Evolutionary conservation across 148 eudicot genomes (phyloP), one percentile per base, ranked within the genome.

Genomic region (Nyssa sinensis): DNA sequence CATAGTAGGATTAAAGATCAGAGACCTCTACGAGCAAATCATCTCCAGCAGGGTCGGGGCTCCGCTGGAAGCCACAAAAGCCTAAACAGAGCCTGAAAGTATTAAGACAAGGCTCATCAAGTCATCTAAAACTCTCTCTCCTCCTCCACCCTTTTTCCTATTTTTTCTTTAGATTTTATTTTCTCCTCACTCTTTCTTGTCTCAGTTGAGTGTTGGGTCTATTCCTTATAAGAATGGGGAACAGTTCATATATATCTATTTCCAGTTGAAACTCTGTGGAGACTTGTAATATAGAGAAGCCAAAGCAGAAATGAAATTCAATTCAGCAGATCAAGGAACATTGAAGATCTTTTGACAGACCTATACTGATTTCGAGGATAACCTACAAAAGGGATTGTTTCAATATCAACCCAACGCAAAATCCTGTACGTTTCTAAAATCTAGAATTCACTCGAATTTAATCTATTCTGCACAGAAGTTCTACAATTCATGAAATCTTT

Each of bases 21-120:
- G 99, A 82, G 99, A 93, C 81, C 86, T 95, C 60, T 95, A 77
- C n/a, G 99, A 95, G 88, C 99, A 95, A 82, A 59, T 95, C 10
- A 21, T 79, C 7, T 86, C 97, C 23, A 80, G 76, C 78, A 86
- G 72, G 81, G 78, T 83, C 25, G 81, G 81, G 33, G 78, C 87
- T 75, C 85, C 94, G 4, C 73, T 88, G 59, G 75, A 86, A 64
- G 90, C 99, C 60, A 78, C 94, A 28, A 92, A 90, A 80, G 94
- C 91, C 58, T 93, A 75, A 80, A 76, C 67, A 16, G 44, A 31
- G 30, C 16, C 21, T 57, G 49, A 61, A 0, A 27, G 29, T 73
- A 57, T 47, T 53, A 17, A 25, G 24, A 49, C 8, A 68, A 44
- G 74, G 49, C 1, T 19, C 70, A 73, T 32, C 63, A 14, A 86